phyloP scores from a whole-genome alignment of 495 filamentous ascomycete genomes.

The Amniculicola lignicola region DNA sequence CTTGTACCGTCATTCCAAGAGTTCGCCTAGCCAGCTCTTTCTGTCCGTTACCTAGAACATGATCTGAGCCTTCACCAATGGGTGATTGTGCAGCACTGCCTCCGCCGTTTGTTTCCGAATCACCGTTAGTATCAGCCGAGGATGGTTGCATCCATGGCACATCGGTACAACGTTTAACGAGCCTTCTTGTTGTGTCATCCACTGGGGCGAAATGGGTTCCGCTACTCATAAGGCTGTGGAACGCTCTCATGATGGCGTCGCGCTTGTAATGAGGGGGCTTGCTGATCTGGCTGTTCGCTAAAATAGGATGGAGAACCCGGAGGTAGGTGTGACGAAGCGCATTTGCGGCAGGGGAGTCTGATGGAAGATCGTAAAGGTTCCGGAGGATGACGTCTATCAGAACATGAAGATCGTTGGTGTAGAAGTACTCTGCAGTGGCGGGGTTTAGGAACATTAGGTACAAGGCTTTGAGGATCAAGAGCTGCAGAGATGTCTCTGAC shows the following conservation, averaged over 20 bases:
- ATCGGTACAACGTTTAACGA: conserved; percentile 75
- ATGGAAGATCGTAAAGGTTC: conserved; percentile 88
- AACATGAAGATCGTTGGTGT: conserved; percentile 93
- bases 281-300: conserved; percentile 86
- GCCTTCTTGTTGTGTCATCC: conserved; percentile 82
- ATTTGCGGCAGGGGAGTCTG: conserved; percentile 49
- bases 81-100: conserved; percentile 18
- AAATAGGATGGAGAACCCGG: conserved; percentile 85
- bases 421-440: conserved; percentile 94
- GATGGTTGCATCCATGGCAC: conserved; percentile 70
- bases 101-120: conserved; percentile 13
- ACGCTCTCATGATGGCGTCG: conserved; percentile 72
- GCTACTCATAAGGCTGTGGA: conserved; percentile 57
- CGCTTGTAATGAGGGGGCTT: conserved; percentile 83
- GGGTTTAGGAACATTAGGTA: conserved; percentile 92
- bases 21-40: conserved; percentile 33
- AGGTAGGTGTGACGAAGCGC: conserved; percentile 93
- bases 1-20: conserved; percentile 37
- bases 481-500: conserved; percentile 82
- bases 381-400: conserved; percentile 94
- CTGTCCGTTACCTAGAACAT: conserved; percentile 23
- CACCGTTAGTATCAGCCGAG: not conserved
- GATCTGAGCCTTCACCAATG: not conserved
- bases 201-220: conserved; percentile 81
- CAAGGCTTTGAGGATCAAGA: conserved; percentile 90